Conservation (phyloP, 257 asterid genomes). For the Eustoma russellianum region DNA sequence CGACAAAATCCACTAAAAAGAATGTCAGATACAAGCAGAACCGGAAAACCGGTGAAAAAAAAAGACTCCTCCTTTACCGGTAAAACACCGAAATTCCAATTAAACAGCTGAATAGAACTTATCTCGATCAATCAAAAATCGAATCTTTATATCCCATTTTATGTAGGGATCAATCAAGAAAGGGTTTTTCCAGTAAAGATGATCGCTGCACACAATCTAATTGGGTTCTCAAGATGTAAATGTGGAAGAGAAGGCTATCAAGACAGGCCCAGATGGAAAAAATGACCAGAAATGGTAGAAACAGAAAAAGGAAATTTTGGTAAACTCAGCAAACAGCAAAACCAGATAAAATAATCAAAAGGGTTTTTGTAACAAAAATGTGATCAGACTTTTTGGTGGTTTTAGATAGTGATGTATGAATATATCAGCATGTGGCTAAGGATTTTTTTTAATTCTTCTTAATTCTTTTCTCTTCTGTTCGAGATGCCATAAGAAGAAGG, state of each 20-base stretch:
- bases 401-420: constrained; percentile 37
- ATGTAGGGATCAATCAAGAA: constrained; percentile 32
- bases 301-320: constrained; percentile 1
- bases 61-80: constrained; percentile 1
- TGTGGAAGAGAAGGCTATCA: constrained; percentile 16
- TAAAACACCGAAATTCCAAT: constrained; percentile 10
- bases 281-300: constrained; percentile 34
- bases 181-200: constrained; percentile 34
- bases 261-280: constrained; percentile 37
- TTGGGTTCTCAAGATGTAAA: constrained; percentile 25
- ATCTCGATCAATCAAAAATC: constrained; percentile 20
- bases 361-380: constrained; percentile 19
- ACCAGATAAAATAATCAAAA: constrained; percentile 4
- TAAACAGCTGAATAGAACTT: constrained; percentile 4
- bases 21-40: constrained; percentile 1
- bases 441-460: constrained; percentile 30
- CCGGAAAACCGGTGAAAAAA: constrained; percentile 9
- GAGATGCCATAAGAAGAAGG: constrained; percentile 1
- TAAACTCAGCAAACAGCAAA: constrained; percentile 3
- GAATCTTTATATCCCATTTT: constrained; percentile 26
- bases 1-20: constrained; percentile 15
- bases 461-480: constrained; percentile 17
- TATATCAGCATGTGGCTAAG: constrained; percentile 36
- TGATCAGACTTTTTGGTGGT: constrained; percentile 32
- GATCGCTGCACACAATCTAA: constrained; percentile 28